Conservation (phyloP, 176 grass and related monocot species). For the Tuctoria greenei region DNA sequence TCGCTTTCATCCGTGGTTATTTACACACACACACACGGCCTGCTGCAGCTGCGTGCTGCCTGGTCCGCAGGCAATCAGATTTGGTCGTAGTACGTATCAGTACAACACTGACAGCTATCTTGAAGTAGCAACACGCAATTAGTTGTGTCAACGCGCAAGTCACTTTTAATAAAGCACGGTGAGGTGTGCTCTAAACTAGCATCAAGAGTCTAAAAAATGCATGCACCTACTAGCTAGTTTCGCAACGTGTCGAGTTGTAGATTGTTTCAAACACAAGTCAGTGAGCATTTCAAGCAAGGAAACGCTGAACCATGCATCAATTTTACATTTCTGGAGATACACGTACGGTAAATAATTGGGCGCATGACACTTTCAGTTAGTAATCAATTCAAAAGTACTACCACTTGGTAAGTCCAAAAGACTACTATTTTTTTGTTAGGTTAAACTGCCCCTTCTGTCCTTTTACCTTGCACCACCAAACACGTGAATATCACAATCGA, state of each 20-base stretch:
- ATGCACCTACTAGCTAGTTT: not conserved
- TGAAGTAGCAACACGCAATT: constrained; percentile 7
- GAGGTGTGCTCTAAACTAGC: constrained; percentile 31
- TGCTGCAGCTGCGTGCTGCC: not conserved
- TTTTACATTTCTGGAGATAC: too few species aligned
- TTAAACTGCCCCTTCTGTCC: not conserved
- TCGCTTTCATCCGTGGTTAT: too few species aligned
- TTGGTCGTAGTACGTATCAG: not conserved
- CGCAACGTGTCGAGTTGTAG: constrained; percentile 27
- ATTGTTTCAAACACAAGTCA: not conserved
- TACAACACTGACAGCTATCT: not conserved
- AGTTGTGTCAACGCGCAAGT: constrained; percentile 12
- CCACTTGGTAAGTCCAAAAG: constrained; percentile 16
- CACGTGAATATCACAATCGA: constrained; percentile 26
- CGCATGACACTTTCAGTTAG: constrained; percentile 11
- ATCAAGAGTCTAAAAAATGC: constrained; percentile 15
- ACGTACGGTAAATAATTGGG: constrained; percentile 14
- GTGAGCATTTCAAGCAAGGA: not conserved
- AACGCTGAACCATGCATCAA: constrained; percentile 19
- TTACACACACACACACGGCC: too few species aligned
- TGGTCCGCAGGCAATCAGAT: constrained; percentile 30
- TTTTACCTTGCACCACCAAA: constrained; percentile 33
- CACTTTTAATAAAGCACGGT: constrained; percentile 26
- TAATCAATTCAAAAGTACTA: constrained; percentile 17
- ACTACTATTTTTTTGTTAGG: not conserved